Conservation (phyloP, 352 stramenopile genomes). For the Saprolegnia parasitica region DNA sequence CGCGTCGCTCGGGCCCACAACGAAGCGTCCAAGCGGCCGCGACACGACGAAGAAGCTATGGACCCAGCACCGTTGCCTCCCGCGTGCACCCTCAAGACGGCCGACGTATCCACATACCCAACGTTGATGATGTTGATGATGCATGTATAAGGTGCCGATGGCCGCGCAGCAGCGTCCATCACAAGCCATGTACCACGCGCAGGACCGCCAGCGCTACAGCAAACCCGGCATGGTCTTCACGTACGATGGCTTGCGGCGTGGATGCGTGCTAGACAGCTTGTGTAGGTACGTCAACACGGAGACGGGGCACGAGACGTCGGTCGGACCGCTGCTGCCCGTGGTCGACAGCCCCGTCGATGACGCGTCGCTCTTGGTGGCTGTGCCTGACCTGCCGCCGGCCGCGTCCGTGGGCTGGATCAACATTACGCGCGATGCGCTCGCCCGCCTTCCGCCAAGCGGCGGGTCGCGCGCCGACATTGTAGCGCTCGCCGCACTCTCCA, state of each 20-base stretch:
- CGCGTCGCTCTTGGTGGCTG: background rate
- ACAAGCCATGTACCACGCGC: slow-evolving; percentile 12
- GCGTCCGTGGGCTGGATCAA: slow-evolving; percentile 11
- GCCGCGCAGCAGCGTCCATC: background rate
- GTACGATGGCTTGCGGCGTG: slow-evolving; percentile 12
- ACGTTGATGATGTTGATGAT: no score
- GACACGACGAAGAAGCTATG: no score
- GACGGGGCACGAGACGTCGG: background rate
- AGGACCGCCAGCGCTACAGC: slow-evolving; percentile 24
- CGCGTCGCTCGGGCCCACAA: no score
- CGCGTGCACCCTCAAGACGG: background rate
- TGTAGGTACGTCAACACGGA: slow-evolving; percentile 20
- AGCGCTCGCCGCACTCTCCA: slow-evolving; percentile 19
- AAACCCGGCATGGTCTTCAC: slow-evolving; percentile 10
- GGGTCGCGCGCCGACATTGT: slow-evolving; percentile 24
- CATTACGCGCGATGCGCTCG: slow-evolving; percentile 21
- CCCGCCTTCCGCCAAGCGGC: slow-evolving; percentile 1
- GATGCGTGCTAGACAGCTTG: background rate
- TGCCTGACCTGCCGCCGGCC: slow-evolving; percentile 14
- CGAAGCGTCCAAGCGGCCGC: no score
- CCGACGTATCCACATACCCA: slow-evolving; percentile 8
- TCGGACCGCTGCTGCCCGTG: slow-evolving; percentile 19
- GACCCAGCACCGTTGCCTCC: no score
- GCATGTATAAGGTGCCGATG: no score
- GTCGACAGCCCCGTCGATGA: background rate